Evolutionary conservation across 1,139 yeast genomes (phyloP), one percentile per base, ranked within the genome.

Genomic region (Arxiozyma slooffiae): DNA sequence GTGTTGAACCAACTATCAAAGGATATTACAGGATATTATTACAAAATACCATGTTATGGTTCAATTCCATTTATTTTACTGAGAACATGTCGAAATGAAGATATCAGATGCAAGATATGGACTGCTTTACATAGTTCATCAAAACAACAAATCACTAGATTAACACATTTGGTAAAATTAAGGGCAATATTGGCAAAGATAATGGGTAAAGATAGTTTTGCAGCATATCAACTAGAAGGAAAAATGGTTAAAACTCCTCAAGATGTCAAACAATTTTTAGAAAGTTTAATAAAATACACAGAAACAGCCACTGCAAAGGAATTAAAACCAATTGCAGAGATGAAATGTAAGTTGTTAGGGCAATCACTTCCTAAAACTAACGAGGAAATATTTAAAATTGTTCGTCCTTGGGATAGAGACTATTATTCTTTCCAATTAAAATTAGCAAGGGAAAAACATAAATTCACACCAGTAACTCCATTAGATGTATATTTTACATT

Each of bases 401-500:
- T 88, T 39, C 78, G 81, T 55, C 95, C 96, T 1, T 92, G 98
- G 98, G 98, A 92, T 66, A 75, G 96, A 53, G 96, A 89, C 57
- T 90, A 78, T 64, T 75, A 83, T 53, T 67, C 78, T 2, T 64
- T 79, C 16, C 22, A 45, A 5, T 26, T 36, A 7, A 6, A 34
- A 44, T 23, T 60, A 68, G 49, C 68, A 67, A 58, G 51, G 7
- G 36, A 54, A 3, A 30, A 63, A 48, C 73, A 70, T 44, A 75
- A 75, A 50, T 50, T 21, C 8, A 3, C 17, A 16, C 21, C 16
- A n/a, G 23, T 36, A 18, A 1, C 20, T n/a, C 38, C 55, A 38
- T 76, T 81, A 7, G 72, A 78, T 22, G 73, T 77, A 7, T 89
- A 82, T 65, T 83, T 89, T 55, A 86, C 96, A 0, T 74, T 92